These are phyloP conservation scores for Rhodotorula sphaerocarpa DNA, from an alignment of 768 basidiomycete species.

Conservation along the genomic window DNA sequence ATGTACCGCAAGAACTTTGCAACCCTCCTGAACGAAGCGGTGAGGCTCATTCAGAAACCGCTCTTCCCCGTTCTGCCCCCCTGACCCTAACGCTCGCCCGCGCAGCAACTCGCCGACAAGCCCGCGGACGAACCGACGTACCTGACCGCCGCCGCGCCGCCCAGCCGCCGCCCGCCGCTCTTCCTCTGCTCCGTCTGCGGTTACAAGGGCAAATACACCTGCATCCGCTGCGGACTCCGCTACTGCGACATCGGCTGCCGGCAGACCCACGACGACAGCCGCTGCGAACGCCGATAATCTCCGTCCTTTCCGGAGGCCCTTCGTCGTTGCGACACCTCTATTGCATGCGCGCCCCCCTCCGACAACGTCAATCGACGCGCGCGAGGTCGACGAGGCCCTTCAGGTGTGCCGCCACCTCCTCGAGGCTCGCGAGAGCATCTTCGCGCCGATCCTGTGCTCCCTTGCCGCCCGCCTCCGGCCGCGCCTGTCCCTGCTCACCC, in stretches of 20 bases:
- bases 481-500: not conserved
- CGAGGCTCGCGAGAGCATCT: not conserved
- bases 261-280: conserved; percentile 64
- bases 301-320: not conserved
- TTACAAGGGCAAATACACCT: conserved; percentile 71
- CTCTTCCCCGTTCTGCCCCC: not conserved
- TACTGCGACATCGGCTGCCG: conserved; percentile 70
- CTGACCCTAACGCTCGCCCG: not conserved
- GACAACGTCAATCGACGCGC: conserved; percentile 11
- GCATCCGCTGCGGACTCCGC: conserved; percentile 63
- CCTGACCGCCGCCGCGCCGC: conserved; percentile 58
- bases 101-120: not conserved
- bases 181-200: conserved; percentile 78
- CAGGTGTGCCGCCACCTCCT: conserved; percentile 8
- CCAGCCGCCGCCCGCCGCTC: conserved; percentile 58
- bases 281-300: conserved; percentile 54
- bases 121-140: conserved; percentile 52
- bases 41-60: conserved; percentile 43
- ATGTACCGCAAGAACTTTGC: conserved; percentile 73
- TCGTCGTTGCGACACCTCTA: not conserved
- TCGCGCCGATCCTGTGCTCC: conserved; percentile 14
- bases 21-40: conserved; percentile 69
- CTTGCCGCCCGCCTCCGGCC: not conserved
- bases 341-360: too few species aligned
- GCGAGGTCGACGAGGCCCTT: conserved; percentile 20